Percentiles rank a stretch among this genome's conserved stretches.
Conservation (phyloP, 2,329 filamentous ascomycete species). For the Colletotrichum cereale region DNA sequence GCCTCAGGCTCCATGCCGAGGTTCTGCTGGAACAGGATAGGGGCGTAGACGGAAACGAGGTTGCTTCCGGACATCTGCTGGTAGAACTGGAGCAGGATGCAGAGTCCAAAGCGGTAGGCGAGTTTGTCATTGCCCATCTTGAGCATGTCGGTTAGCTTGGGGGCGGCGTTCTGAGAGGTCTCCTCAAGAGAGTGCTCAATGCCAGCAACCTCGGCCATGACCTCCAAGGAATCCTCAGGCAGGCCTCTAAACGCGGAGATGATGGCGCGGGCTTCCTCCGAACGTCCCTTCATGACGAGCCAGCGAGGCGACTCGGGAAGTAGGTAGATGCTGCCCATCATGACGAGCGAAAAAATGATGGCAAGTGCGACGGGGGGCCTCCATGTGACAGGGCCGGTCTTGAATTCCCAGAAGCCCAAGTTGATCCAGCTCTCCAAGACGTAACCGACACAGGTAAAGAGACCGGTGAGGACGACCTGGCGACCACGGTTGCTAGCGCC, state of each 20-base stretch:
- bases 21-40: conserved; percentile 56
- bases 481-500: conserved; percentile 57
- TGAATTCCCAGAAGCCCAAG: conserved; percentile 55
- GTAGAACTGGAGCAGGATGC: conserved; percentile 66
- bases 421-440: conserved; percentile 60
- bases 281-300: conserved; percentile 48
- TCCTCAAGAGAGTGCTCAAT: conserved; percentile 63
- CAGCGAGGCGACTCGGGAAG: conserved; percentile 52
- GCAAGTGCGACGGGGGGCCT: conserved; percentile 53
- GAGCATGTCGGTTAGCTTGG: conserved; percentile 57
- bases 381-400: conserved; percentile 47
- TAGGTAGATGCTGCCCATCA: conserved; percentile 51
- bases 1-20: conserved; percentile 53
- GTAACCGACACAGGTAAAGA: conserved; percentile 41
- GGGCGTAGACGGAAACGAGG: conserved; percentile 54
- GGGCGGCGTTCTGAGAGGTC: conserved; percentile 50
- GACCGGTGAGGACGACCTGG: conserved; percentile 53
- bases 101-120: conserved; percentile 60
- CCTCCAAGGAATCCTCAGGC: conserved; percentile 61
- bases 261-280: conserved; percentile 49
- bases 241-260: conserved; percentile 61
- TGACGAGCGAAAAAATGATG: conserved; percentile 47
- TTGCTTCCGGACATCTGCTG: conserved; percentile 49
- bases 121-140: conserved; percentile 63
- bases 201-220: conserved; percentile 60